phyloP scores from a whole-genome alignment of 345 rosid genomes.

The Arabidopsis suecica region DNA sequence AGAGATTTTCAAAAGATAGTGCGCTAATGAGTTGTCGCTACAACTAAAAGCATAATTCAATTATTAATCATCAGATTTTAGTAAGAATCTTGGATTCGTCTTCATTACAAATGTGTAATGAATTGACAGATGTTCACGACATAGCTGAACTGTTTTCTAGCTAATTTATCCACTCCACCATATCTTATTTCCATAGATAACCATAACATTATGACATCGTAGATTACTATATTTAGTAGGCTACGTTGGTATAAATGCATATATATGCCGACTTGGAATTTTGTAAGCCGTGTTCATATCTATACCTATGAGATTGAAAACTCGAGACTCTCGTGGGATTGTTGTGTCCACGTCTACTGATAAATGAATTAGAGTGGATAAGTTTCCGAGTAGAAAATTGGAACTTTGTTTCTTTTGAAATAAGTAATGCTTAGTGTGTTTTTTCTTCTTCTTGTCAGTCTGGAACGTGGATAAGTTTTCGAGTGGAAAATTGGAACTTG shows the following conservation, averaged over 20 bases:
- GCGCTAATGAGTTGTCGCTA: constrained; percentile 25
- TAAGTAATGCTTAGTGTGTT: background rate
- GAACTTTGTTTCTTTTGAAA: background rate
- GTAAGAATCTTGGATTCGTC: constrained; percentile 9
- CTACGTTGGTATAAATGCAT: constrained; percentile 1
- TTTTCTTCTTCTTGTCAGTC: background rate
- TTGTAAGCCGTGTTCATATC: background rate
- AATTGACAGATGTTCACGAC: constrained; percentile 15
- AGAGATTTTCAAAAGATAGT: constrained; percentile 4
- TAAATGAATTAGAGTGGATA: background rate
- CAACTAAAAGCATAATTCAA: constrained; percentile 11
- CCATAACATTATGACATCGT: constrained; percentile 8
- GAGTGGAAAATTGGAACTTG: constrained; percentile 12
- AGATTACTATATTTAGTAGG: constrained; percentile 24
- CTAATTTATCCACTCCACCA: constrained; percentile 2
- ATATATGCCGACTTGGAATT: background rate
- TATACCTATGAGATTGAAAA: constrained; percentile 1
- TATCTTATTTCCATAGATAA: background rate
- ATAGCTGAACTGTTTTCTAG: constrained; percentile 36
- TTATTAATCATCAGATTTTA: constrained; percentile 3
- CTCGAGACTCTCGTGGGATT: constrained; percentile 30
- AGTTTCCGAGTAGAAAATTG: background rate
- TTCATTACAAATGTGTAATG: background rate
- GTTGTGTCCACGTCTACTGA: background rate
- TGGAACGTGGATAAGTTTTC: constrained; percentile 25